A percentile compares a stretch with the other conserved stretches of the same genome.
phyloP scores from a whole-genome alignment of 2,329 filamentous ascomycete genomes.

The Pseudocercospora fijiensis region DNA sequence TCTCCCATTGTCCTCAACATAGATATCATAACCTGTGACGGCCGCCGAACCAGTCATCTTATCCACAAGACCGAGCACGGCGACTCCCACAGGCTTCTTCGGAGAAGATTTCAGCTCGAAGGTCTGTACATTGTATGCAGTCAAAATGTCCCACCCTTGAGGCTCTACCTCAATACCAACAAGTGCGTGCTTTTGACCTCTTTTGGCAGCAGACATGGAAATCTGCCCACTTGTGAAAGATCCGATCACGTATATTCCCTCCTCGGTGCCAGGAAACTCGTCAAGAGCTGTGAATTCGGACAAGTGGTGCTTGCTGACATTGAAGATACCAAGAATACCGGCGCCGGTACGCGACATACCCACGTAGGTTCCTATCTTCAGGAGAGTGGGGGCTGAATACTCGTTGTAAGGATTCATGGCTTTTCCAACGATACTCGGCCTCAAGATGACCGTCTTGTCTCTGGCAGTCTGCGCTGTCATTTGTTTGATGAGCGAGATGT shows the following conservation, averaged over 20 bases:
- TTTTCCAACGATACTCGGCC: constrained; percentile 73
- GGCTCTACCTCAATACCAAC: constrained; percentile 63
- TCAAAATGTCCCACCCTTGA: constrained; percentile 56
- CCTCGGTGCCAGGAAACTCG: constrained; percentile 70
- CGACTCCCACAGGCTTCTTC: constrained; percentile 54
- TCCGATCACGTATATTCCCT: constrained; percentile 67
- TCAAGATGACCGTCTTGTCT: constrained; percentile 75
- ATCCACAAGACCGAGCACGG: constrained; percentile 73
- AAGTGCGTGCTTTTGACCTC: constrained; percentile 44
- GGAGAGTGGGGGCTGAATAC: constrained; percentile 69
- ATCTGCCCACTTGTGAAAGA: constrained; percentile 67
- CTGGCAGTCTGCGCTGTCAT: constrained; percentile 74
- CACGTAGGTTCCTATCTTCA: constrained; percentile 78
- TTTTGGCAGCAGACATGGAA: constrained; percentile 46
- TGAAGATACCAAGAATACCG: constrained; percentile 81
- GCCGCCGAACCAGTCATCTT: constrained; percentile 91
- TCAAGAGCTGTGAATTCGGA: constrained; percentile 69
- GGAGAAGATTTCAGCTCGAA: constrained; percentile 44
- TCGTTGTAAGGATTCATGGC: constrained; percentile 70
- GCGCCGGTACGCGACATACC: constrained; percentile 67
- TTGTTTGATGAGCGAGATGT: constrained; percentile 70
- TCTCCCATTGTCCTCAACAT: constrained; percentile 58
- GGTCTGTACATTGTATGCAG: constrained; percentile 64
- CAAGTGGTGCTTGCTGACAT: constrained; percentile 63
- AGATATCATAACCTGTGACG: constrained; percentile 62